Conservation (phyloP, 495 filamentous ascomycete genomes). For the Aspergillus ostianus region DNA sequence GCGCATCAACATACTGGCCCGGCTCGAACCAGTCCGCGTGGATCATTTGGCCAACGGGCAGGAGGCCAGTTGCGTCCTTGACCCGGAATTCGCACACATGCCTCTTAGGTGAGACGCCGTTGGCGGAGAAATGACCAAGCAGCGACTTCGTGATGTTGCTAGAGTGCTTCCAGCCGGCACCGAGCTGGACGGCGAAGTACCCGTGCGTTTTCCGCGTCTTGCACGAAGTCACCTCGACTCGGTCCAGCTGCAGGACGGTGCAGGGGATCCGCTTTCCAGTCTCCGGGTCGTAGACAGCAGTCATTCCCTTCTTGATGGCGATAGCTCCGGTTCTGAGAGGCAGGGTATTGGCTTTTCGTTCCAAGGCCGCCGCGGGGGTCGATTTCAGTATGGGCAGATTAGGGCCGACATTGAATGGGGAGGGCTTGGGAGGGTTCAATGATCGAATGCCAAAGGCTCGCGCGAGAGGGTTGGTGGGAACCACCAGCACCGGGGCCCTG, state of each 20-base stretch:
- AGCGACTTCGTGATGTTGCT: constrained; percentile 74
- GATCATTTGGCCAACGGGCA: constrained; percentile 69
- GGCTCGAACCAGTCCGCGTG: constrained; percentile 82
- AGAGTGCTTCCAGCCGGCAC: constrained; percentile 71
- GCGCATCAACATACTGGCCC: constrained; percentile 87
- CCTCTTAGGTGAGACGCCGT: constrained; percentile 76
- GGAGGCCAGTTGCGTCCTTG: constrained; percentile 65
- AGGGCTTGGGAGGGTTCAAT: constrained; percentile 46
- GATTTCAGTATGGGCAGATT: constrained; percentile 58
- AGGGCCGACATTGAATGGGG: constrained; percentile 44
- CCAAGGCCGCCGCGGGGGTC: constrained; percentile 75
- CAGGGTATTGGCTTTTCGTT: constrained; percentile 70
- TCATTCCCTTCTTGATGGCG: constrained; percentile 92
- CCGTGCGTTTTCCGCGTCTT: constrained; percentile 81
- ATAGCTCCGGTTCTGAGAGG: constrained; percentile 81
- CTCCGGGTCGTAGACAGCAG: constrained; percentile 73
- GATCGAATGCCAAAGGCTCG: constrained; percentile 51
- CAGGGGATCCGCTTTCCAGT: constrained; percentile 77
- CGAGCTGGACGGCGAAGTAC: constrained; percentile 91
- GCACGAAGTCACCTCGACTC: constrained; percentile 79
- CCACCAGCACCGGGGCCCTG: constrained; percentile 20
- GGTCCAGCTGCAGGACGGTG: constrained; percentile 92
- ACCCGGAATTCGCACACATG: constrained; percentile 84
- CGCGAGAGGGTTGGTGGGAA: constrained; percentile 18
- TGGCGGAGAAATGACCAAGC: constrained; percentile 79